These are phyloP conservation scores for Crithidia sp. DNA, from an alignment of 208 protist species.

Conservation along the genomic window DNA sequence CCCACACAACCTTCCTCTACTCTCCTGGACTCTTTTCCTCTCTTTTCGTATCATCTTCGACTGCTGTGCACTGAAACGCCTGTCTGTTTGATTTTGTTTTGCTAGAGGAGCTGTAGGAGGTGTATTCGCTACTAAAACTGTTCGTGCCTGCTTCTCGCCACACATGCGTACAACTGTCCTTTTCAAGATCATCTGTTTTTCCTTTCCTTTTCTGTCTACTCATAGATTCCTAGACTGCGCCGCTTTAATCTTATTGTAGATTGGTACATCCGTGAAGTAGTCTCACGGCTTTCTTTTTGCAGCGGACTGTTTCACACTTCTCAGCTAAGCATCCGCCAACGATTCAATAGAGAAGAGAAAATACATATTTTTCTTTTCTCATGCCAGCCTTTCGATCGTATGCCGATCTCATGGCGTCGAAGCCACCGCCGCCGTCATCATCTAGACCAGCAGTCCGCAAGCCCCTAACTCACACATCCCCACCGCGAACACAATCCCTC, in stretches of 20 bases:
- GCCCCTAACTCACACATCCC: slow-evolving; percentile 1
- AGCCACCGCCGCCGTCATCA: neutral
- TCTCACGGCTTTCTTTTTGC: neutral
- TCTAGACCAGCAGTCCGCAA: neutral
- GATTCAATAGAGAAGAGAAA: too few species aligned
- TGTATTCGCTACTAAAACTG: too few species aligned
- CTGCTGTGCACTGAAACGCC: neutral
- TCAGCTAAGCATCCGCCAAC: too few species aligned
- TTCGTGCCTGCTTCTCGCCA: too few species aligned
- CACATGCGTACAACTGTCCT: neutral
- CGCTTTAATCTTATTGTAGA: neutral
- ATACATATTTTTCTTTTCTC: neutral
- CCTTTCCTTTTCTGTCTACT: neutral
- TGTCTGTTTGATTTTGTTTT: too few species aligned
- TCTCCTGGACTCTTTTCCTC: neutral
- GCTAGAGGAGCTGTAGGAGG: too few species aligned
- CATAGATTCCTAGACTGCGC: neutral
- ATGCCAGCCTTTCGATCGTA: slow-evolving; percentile 5
- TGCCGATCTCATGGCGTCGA: neutral
- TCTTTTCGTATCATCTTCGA: neutral
- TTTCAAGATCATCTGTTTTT: neutral
- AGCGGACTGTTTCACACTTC: too few species aligned
- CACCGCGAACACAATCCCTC: neutral
- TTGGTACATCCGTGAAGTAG: neutral
- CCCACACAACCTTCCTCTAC: too few species aligned